Base-by-base conservation (phyloP, 805 yeast species). In the Kluyveromyces starmeri region DNA sequence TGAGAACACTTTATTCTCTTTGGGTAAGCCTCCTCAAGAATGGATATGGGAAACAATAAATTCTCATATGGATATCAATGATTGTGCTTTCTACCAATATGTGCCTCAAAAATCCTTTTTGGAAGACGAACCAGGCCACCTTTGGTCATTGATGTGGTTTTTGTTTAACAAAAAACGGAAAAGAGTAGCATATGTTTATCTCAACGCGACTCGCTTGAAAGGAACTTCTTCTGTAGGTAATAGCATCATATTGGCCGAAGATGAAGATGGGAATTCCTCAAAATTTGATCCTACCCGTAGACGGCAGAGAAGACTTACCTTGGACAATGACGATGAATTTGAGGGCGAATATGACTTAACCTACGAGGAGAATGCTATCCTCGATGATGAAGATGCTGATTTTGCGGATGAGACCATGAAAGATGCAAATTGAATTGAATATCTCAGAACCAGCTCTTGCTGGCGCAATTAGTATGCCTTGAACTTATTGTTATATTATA, bases 11-110 rank as follows among this genome's bases (percentile, higher is more conserved):
- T 68, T 89, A 47, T 69, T 80, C 37, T 76, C 82, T 2, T 57
- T 79, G 34, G 83, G 83, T 1, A 70, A 70, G 46, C 57, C 68
- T 15, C 61, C 63, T 7, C 66, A 70, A 29, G 73, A 82, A 32
- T 75, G 85, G 75, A 71, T 89, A 34, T 92, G 97, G 97, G 94
- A 84, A 46, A 74, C 80, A 2, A 70, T 89, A 13, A 85, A 84
- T 55, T 70, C 74, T 20, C 88, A 86, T 51, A 83, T 89, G 75
- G 89, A 73, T 21, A 40, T 64, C 20, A 43, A 55, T 2, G 70
- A 67, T 35, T 77, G 84, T 50, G 69, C 69, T 18, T 73, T 77
- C 21, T 79, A 74, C 46, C 80, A 75, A 47, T 75, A 77, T 45
- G 73, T 70, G 38, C 67, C 65, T 15, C 47, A 51, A 2, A 48